Conservation (phyloP, 2,329 filamentous ascomycete species). For the Penicillium glabrum region DNA sequence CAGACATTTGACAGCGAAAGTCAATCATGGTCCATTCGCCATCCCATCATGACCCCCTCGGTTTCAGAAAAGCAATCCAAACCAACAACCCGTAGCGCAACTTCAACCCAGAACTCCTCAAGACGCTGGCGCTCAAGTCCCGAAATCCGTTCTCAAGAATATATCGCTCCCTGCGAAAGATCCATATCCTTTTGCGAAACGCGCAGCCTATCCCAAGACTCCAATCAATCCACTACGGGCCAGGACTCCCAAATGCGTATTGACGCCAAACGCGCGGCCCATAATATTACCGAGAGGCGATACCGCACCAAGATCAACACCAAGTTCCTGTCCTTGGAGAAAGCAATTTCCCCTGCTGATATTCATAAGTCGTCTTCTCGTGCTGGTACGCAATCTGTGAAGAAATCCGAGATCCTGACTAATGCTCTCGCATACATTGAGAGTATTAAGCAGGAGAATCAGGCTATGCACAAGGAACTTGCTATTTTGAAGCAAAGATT, state of each 20-base stretch:
- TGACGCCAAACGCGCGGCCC: slow-evolving; percentile 41
- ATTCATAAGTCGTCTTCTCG: slow-evolving; percentile 22
- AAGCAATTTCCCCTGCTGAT: slow-evolving; percentile 31
- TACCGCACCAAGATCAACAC: slow-evolving; percentile 46
- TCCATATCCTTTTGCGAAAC: slow-evolving; percentile 22
- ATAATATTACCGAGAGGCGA: slow-evolving; percentile 44
- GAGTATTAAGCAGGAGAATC: slow-evolving; percentile 36
- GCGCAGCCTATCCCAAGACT: slow-evolving; percentile 27
- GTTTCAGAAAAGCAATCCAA: slow-evolving; percentile 4
- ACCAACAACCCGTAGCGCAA: slow-evolving; percentile 6
- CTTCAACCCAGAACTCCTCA: slow-evolving; percentile 10
- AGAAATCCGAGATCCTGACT: slow-evolving; percentile 39
- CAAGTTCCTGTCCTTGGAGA: slow-evolving; percentile 40
- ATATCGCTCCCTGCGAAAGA: slow-evolving; percentile 15
- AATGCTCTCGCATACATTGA: slow-evolving; percentile 40
- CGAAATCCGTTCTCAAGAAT: slow-evolving; percentile 27
- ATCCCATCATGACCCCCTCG: slow-evolving; percentile 13
- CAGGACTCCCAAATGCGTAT: slow-evolving; percentile 29
- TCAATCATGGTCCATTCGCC: slow-evolving; percentile 29
- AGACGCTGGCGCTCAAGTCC: slow-evolving; percentile 30
- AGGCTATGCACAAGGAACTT: slow-evolving; percentile 33
- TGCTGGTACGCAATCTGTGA: slow-evolving; percentile 31
- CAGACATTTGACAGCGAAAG: slow-evolving; percentile 37
- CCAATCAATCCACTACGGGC: slow-evolving; percentile 19
- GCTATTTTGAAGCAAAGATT: slow-evolving; percentile 27